These are phyloP conservation scores for Proliferodiscus dingleyae DNA, from an alignment of 2,329 filamentous ascomycete species.

Conservation along the genomic window DNA sequence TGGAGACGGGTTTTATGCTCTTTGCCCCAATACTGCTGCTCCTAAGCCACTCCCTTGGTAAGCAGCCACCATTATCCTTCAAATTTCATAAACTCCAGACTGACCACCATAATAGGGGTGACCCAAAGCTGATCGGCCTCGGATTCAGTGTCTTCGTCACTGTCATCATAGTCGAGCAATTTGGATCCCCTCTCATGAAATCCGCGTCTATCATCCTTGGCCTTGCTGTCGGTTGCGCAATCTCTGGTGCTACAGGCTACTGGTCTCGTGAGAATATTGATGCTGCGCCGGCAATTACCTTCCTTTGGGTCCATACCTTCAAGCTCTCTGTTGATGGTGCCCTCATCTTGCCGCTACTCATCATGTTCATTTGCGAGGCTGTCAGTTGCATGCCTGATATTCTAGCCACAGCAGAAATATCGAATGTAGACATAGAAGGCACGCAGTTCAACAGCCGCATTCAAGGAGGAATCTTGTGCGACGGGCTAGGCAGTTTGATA, in stretches of 20 bases:
- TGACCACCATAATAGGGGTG: slow-evolving; percentile 38
- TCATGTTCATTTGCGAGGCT: slow-evolving; percentile 64
- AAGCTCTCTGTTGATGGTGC: slow-evolving; percentile 60
- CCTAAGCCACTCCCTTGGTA: slow-evolving; percentile 54
- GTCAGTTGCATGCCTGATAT: slow-evolving; percentile 57
- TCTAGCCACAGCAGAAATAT: slow-evolving; percentile 49
- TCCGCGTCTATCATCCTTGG: slow-evolving; percentile 61
- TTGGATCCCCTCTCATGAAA: slow-evolving; percentile 66
- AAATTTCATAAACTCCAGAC: not conserved
- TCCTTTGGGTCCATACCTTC: slow-evolving; percentile 68
- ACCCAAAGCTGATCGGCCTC: slow-evolving; percentile 60
- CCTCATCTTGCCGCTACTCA: slow-evolving; percentile 58
- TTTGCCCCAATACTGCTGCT: slow-evolving; percentile 55
- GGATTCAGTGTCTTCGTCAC: slow-evolving; percentile 64
- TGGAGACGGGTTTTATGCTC: slow-evolving; percentile 43
- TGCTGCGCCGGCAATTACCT: slow-evolving; percentile 57
- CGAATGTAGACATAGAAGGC: slow-evolving; percentile 52
- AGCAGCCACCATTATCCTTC: not conserved
- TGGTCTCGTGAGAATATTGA: slow-evolving; percentile 56
- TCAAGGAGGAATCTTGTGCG: slow-evolving; percentile 62
- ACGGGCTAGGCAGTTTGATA: slow-evolving; percentile 60
- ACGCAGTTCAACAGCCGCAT: slow-evolving; percentile 62
- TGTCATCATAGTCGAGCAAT: slow-evolving; percentile 65
- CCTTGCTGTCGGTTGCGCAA: slow-evolving; percentile 61
- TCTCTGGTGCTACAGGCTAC: slow-evolving; percentile 61